Base-by-base conservation (phyloP, 257 asterid species). In the Catharanthus roseus region DNA sequence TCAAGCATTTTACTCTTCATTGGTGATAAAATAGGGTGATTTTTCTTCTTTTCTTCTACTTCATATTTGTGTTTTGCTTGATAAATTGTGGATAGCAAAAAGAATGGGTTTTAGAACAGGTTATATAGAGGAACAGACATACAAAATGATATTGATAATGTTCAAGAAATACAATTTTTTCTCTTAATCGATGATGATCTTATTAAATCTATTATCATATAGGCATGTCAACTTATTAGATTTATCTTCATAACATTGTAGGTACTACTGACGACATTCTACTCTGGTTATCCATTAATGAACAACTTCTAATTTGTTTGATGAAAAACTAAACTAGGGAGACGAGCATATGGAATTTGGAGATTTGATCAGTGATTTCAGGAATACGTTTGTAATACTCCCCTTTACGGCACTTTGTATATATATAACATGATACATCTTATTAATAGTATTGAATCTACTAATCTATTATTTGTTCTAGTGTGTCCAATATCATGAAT, bases 181-280 rank as follows among this genome's bases (percentile, higher is more conserved):
- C 45, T 60, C 26, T 34, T 31, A 33, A 19, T 34, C 41, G 24
- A 4, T 53, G 26, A 23, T 29, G 29, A 3, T 47, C 8, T 51
- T 67, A 33, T 57, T 26, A 19, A 6, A 23, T 38, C 50, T 55
- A 36, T 65, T 45, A 54, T 28, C 36, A 10, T 29, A 38, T 3
- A 64, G 67, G 61, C 53, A 28, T 70, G 67, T 33, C 29, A 38
- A 70, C 79, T 70, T 24, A 74, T 65, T 56, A 18, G 29, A 39
- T 11, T 49, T 26, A 19, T 67, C 65, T 54, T 65, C 16, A 34
- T 63, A 65, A 50, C 65, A 57, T 70, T 74, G 71, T 75, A 79
- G 80, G 83, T 67, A 68, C 34, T 71, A 72, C 70, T 75, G 65
- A 55, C 16, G 39, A 58, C 33, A 39, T 39, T 67, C 9, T 66